These are phyloP conservation scores for Paraglomus occultum DNA, from an alignment of 192 early-diverging fungal genomes.

Conservation along the genomic window DNA sequence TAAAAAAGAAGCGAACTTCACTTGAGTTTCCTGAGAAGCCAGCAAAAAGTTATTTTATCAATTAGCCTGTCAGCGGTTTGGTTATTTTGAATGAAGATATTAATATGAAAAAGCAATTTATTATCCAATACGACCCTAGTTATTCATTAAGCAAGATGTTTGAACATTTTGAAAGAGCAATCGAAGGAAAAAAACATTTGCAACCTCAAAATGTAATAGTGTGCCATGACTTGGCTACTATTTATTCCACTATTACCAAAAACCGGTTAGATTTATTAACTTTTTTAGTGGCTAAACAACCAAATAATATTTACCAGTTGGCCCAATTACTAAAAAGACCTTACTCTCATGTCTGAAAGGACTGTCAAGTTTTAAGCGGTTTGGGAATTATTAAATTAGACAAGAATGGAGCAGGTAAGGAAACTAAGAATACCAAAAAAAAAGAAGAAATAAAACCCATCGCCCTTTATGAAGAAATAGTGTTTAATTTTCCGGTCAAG, in stretches of 20 bases:
- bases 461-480: constrained; percentile 1
- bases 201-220: neutral
- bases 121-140: constrained; percentile 3
- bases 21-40: neutral
- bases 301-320: neutral
- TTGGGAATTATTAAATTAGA: constrained; percentile 4
- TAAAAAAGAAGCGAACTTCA: neutral
- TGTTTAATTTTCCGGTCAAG: constrained; percentile 3
- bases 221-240: neutral
- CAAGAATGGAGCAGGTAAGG: too few species aligned
- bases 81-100: constrained; percentile 6
- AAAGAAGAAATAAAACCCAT: neutral
- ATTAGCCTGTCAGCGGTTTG: constrained; percentile 1
- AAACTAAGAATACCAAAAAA: too few species aligned
- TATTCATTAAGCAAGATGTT: neutral
- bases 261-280: neutral
- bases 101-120: neutral
- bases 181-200: neutral
- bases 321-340: neutral
- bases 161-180: neutral
- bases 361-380: constrained; percentile 2
- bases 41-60: constrained; percentile 1
- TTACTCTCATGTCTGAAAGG: neutral
- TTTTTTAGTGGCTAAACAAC: neutral
- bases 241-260: constrained; percentile 1